Conservation (phyloP, 495 filamentous ascomycete genomes). For the Chaetomium cochliodes region DNA sequence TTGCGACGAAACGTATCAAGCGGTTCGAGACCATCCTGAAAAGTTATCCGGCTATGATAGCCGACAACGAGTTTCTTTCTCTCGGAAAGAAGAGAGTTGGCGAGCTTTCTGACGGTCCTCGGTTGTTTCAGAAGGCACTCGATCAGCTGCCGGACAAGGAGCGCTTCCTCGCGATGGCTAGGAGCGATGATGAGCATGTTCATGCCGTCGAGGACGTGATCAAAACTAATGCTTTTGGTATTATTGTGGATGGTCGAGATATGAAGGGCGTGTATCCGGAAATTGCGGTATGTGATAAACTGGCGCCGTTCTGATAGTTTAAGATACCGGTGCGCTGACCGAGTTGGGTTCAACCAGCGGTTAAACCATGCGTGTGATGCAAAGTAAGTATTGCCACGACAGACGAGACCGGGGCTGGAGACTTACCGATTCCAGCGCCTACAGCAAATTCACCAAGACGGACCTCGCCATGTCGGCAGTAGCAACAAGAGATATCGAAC, state of each 20-base stretch:
- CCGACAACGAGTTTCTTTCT: neutral
- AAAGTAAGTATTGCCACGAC: neutral
- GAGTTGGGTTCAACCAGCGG: neutral
- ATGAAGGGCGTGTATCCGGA: slow-evolving; percentile 39
- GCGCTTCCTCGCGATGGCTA: slow-evolving; percentile 47
- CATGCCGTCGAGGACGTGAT: slow-evolving; percentile 39
- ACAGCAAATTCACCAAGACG: slow-evolving; percentile 30
- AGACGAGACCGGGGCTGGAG: no score
- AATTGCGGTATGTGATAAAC: slow-evolving; percentile 34
- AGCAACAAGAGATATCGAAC: slow-evolving; percentile 36
- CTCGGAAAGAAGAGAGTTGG: neutral
- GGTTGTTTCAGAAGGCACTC: slow-evolving; percentile 29
- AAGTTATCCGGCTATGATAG: neutral
- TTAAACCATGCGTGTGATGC: neutral
- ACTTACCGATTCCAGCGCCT: slow-evolving; percentile 28
- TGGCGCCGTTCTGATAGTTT: no score
- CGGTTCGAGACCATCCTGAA: neutral
- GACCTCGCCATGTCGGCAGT: slow-evolving; percentile 37
- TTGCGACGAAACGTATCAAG: neutral
- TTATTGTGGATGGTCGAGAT: slow-evolving; percentile 28
- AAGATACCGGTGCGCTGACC: neutral
- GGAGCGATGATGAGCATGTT: slow-evolving; percentile 52
- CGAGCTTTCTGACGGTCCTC: slow-evolving; percentile 7
- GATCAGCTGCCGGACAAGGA: slow-evolving; percentile 33
- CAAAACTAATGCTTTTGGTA: slow-evolving; percentile 39